Percentiles rank a stretch among this genome's conserved stretches.
Evolutionary conservation across 345 rosid species (phyloP).

Genomic region (Ceriops zippeliana): DNA sequence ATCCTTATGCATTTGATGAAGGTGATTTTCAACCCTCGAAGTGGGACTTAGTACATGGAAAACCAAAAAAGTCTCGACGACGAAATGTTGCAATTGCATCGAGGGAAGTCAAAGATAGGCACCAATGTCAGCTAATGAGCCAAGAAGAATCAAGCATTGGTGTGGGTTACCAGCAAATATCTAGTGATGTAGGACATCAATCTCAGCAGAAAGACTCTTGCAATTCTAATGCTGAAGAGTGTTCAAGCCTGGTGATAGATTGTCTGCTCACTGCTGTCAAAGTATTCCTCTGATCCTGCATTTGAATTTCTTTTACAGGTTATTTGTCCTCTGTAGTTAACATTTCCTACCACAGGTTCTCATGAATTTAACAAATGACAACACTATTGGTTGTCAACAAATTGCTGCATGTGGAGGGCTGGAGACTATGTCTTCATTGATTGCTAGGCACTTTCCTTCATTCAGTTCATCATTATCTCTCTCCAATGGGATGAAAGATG

Average conservation of each 20-base stretch:
- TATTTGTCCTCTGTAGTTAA: conserved; percentile 4
- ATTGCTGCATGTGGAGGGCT: conserved; percentile 78
- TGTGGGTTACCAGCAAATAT: conserved; percentile 32
- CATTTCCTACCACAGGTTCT: conserved; percentile 54
- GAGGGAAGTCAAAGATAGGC: conserved; percentile 37
- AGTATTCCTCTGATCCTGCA: conserved; percentile 37
- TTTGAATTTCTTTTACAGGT: conserved; percentile 8
- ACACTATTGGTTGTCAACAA: conserved; percentile 77
- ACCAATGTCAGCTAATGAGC: conserved; percentile 33
- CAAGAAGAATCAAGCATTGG: conserved; percentile 44
- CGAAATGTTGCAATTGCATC: conserved; percentile 29
- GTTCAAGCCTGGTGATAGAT: conserved; percentile 55
- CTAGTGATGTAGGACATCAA: conserved; percentile 28
- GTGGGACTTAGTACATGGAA: conserved; percentile 62
- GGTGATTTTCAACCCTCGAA: conserved; percentile 71
- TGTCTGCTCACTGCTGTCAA: conserved; percentile 89
- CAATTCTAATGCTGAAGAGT: conserved; percentile 46
- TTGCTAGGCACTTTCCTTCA: conserved; percentile 72
- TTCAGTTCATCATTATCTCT: conserved; percentile 46
- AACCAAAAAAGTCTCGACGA: conserved; percentile 38
- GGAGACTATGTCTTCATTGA: conserved; percentile 71
- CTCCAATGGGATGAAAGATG: conserved; percentile 31
- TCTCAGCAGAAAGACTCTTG: conserved; percentile 38
- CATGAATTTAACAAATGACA: conserved; percentile 92
- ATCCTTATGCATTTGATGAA: conserved; percentile 85